Conservation (phyloP, 345 rosid genomes). For the Acer saccharum region DNA sequence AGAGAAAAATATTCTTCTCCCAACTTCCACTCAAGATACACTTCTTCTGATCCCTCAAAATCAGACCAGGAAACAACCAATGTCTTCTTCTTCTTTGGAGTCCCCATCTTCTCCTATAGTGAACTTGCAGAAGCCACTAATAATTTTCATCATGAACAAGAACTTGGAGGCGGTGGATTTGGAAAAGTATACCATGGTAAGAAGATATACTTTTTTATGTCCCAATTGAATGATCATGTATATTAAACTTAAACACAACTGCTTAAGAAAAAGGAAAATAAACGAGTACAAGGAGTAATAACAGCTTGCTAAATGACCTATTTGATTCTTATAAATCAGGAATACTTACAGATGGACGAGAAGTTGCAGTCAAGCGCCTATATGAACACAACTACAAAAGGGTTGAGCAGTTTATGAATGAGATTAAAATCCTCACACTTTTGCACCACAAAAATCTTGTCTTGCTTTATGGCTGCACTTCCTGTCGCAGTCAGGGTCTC, state of each 20-base stretch:
- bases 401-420: conserved; percentile 56
- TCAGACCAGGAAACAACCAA: conserved; percentile 37
- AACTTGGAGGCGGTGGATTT: conserved; percentile 75
- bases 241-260: neutral
- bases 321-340: conserved; percentile 29
- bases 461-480: conserved; percentile 64
- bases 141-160: conserved; percentile 41
- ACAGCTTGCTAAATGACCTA: neutral
- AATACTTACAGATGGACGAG: conserved; percentile 58
- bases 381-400: conserved; percentile 48
- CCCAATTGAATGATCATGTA: neutral
- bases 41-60: conserved; percentile 6
- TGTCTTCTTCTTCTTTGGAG: conserved; percentile 39
- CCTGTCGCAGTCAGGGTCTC: conserved; percentile 49
- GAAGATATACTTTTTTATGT: conserved; percentile 18
- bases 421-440: conserved; percentile 55
- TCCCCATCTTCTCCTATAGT: conserved; percentile 52
- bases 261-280: conserved; percentile 10
- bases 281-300: too few relatives aligned
- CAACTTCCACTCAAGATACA: conserved; percentile 23
- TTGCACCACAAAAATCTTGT: conserved; percentile 67
- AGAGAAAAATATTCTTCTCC: conserved; percentile 27
- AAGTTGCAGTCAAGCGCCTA: conserved; percentile 70
- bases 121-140: conserved; percentile 70
- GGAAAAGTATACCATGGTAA: conserved; percentile 73